Conservation (phyloP, 2,329 filamentous ascomycete genomes). For the Onygenales sp. region DNA sequence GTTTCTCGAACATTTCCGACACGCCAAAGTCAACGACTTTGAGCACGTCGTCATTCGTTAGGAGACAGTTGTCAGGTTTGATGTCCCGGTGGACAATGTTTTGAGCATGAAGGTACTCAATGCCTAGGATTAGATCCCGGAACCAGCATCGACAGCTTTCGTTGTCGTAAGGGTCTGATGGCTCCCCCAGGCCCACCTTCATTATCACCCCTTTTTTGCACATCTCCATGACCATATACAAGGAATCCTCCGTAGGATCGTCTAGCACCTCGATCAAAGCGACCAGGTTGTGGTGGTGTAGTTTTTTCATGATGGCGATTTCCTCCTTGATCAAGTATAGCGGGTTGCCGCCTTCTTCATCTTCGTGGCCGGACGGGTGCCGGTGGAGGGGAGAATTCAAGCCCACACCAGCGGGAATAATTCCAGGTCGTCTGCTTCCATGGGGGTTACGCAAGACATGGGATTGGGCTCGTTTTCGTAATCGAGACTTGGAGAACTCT, state of each 20-base stretch:
- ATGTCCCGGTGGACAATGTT: slow-evolving; percentile 94
- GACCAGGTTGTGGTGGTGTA: slow-evolving; percentile 91
- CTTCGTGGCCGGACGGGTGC: slow-evolving; percentile 42
- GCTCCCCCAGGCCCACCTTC: slow-evolving; percentile 83
- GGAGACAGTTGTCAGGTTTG: slow-evolving; percentile 90
- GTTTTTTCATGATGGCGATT: slow-evolving; percentile 98
- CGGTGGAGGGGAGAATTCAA: slow-evolving; percentile 58
- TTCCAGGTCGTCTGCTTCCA: slow-evolving; percentile 43
- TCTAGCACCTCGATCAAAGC: slow-evolving; percentile 88
- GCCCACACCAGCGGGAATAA: slow-evolving; percentile 41
- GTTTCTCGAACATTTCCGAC: slow-evolving; percentile 94
- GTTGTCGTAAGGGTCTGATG: slow-evolving; percentile 69
- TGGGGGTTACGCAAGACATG: slow-evolving; percentile 65
- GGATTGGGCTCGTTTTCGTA: slow-evolving; percentile 84
- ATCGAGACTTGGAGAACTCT: slow-evolving; percentile 87
- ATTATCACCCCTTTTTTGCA: slow-evolving; percentile 97
- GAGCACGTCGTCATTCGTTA: slow-evolving; percentile 84
- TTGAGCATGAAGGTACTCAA: slow-evolving; percentile 92
- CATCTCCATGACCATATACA: slow-evolving; percentile 99
- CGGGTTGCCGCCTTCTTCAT: slow-evolving; percentile 55
- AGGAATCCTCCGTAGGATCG: slow-evolving; percentile 86
- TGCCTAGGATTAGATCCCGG: slow-evolving; percentile 83
- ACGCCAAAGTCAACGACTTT: slow-evolving; percentile 99
- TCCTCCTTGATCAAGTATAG: slow-evolving; percentile 88
- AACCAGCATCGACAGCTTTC: slow-evolving; percentile 87